Base-by-base conservation (phyloP, 108 stramenopile genomes). In the Cyclotella baltica region DNA sequence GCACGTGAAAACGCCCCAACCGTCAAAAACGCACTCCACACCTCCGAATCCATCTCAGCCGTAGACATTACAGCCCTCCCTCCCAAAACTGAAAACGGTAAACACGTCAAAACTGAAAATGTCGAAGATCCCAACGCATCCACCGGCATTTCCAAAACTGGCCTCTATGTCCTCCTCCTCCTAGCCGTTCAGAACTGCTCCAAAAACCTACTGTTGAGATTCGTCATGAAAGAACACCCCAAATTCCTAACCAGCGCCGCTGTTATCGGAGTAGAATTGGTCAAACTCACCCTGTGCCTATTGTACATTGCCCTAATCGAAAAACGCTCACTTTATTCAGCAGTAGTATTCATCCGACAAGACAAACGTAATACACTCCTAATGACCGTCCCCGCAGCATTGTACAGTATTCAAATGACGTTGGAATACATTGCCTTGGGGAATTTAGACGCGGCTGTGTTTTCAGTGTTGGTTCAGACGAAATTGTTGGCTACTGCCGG, bases 401-500 rank as follows among this genome's bases (percentile, higher is more conserved):
- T 97, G 6, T 99, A 99, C 88, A 93, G 88, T 47, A 78, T 98
- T 34, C 98, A 99, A 84, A 97, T 96, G 89, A 93, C 96, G 51
- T 69, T 99, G 76, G 93, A 98, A 70, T 99, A 97, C 82, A 75
- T 95, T 23, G 97, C 98, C 23, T 77, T 99, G 74, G 86, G 83
- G n/a, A 95, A 98, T 81, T 74, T 99, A 25, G 93, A 98, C 62
- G 97, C 97, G 0, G 92, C 97, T 19, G 88, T 94, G 36, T 98
- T 96, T 76, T 92, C 91, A 28, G 98, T 99, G 8, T 74, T 95
- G 69, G 97, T 97, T 1, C 97, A 99, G 72, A 85, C 94, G 22
- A 98, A 98, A 78, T 82, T 98, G 16, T 73, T 96, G 62, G 90
- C 93, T 9, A 98, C 98, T 9, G 97, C 98, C 2, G 84, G 93